Base-by-base conservation (phyloP, 2,329 filamentous ascomycete genomes). In the Stagonosporopsis vannaccii region DNA sequence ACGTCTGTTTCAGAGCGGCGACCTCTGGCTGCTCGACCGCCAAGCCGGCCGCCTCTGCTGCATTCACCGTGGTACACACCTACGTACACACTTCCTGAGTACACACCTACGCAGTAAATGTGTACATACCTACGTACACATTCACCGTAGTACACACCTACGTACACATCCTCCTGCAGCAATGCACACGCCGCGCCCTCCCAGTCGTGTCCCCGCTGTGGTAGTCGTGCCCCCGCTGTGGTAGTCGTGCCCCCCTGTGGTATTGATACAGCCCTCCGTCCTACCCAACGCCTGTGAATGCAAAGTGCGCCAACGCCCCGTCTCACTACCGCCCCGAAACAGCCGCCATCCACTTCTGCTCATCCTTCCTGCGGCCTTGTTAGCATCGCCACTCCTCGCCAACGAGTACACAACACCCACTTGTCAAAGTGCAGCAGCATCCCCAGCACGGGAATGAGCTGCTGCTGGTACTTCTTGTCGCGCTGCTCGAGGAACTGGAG, bases 281-380 rank as follows among this genome's bases (percentile, higher is more conserved):
- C 42, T 30, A 33, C 22, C 51, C 45, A 55, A 55, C 45, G 51
- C 51, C 51, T 43, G 40, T 45, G 39, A 44, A 47, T 51, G 46
- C 42, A 43, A 48, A 30, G 3, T 36, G 20, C 48, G 42, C 52
- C 51, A 56, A 61, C 57, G n/a, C n/a, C n/a, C 58, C 37, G 20
- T 19, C 54, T 28, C 52, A 53, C 57, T 67, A 75, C 62, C 66
- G 71, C 15, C 83, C 81, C 58, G 82, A 81, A 44, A 96, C 87
- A 2, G 90, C 92, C 17, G 87, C 85, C 77, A 89, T 86, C 91
- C 92, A 96, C 77, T 91, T 94, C 77, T 95, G 88, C 77, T 95
- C 90, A 65, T 97, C 92, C 66, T 84, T 85, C 66, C 53, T 56
- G 17, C 17, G 22, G 2, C 84, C 87, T 57, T 23, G 59, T 74